Percentiles rank a stretch among this genome's conserved stretches.
These are phyloP conservation scores for Vigna reflexopilosa DNA, from an alignment of 306 rosid genomes.

Conservation along the genomic window DNA sequence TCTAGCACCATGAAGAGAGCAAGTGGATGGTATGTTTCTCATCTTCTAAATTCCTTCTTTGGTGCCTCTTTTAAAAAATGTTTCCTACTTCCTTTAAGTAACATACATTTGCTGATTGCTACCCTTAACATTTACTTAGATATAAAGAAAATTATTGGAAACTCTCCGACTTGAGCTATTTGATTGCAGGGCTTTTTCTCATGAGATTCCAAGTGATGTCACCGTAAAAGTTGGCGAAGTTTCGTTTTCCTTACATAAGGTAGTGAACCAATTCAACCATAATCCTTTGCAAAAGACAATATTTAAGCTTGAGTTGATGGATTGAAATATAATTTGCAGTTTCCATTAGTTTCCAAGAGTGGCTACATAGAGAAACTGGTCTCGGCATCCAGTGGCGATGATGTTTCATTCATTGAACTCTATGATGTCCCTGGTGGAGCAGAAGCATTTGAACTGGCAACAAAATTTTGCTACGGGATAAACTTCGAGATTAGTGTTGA, in stretches of 20 bases:
- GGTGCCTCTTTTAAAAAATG: not conserved
- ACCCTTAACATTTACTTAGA: not conserved
- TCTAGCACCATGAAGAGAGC: conserved; percentile 79
- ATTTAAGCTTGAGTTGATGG: no score
- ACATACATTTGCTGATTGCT: conserved; percentile 24
- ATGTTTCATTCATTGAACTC: conserved; percentile 67
- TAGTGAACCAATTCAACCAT: conserved; percentile 39
- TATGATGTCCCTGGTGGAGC: conserved; percentile 81
- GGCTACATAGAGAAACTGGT: conserved; percentile 75
- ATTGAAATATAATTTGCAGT: conserved; percentile 56
- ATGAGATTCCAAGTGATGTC: conserved; percentile 90
- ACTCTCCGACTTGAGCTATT: conserved; percentile 36
- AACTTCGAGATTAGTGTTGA: conserved; percentile 80
- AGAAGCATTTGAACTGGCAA: conserved; percentile 85
- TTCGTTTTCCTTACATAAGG: conserved; percentile 87
- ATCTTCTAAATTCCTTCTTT: not conserved
- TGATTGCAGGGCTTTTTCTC: conserved; percentile 76
- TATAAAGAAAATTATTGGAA: conserved; percentile 23
- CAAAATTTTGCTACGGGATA: conserved; percentile 88
- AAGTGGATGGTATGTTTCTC: conserved; percentile 75
- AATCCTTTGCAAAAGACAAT: not conserved
- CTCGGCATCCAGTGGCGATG: conserved; percentile 71
- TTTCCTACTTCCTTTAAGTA: conserved; percentile 8
- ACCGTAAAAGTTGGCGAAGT: conserved; percentile 74
- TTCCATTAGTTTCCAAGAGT: conserved; percentile 82